Evolutionary conservation across 352 stramenopile genomes (phyloP).

Genomic region (Pythium sp.): DNA sequence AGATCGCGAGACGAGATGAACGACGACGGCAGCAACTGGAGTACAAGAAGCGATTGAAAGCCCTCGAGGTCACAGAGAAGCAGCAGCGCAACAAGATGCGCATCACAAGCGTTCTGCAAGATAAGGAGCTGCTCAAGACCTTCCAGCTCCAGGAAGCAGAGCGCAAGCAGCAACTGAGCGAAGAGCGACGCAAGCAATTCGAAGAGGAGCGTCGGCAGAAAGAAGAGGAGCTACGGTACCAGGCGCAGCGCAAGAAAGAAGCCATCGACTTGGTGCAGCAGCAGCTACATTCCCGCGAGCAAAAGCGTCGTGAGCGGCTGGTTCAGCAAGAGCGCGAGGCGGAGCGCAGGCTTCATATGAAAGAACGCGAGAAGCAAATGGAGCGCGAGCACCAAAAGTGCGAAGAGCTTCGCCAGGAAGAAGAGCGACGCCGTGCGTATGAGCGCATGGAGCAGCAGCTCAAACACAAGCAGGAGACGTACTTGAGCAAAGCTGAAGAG

Average conservation of each 20-base stretch:
- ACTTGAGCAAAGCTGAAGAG: conserved; percentile 44
- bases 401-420: conserved; percentile 46
- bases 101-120: conserved; percentile 55
- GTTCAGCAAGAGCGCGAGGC: conserved; percentile 47
- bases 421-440: conserved; percentile 52
- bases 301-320: conserved; percentile 47
- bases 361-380: conserved; percentile 49
- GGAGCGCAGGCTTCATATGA: conserved; percentile 34
- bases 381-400: conserved; percentile 46
- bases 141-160: conserved; percentile 46
- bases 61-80: conserved; percentile 46
- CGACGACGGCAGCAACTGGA: conserved; percentile 44
- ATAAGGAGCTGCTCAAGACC: conserved; percentile 50
- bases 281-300: conserved; percentile 53
- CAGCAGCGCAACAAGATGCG: conserved; percentile 67
- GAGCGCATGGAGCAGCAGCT: conserved; percentile 63
- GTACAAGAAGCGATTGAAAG: conserved; percentile 38
- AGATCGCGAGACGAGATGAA: conserved; percentile 52
- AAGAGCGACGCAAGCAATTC: conserved; percentile 44
- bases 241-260: conserved; percentile 56
- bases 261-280: conserved; percentile 56
- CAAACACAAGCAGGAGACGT: conserved; percentile 35
- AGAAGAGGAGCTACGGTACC: conserved; percentile 48
- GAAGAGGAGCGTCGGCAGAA: conserved; percentile 41
- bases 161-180: conserved; percentile 63